Evolutionary conservation across 768 basidiomycete species (phyloP), one percentile per base, ranked within the genome.

Genomic region (Calvatia gigantea): DNA sequence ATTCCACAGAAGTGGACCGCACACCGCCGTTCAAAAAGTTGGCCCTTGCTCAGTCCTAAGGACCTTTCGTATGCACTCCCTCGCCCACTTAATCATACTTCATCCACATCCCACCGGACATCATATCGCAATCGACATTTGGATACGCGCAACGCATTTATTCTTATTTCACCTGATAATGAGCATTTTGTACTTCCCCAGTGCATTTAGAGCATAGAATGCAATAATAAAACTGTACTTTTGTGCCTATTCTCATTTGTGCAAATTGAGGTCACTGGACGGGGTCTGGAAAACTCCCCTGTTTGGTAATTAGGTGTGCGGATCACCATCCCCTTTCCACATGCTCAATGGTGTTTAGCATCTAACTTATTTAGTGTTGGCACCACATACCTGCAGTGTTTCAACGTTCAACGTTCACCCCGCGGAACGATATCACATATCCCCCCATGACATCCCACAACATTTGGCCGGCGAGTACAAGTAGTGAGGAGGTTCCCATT

Each of bases 1-100:
- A 70, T 61, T 60, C 68, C 61, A 66, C 65, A 62, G 75, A 77
- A 62, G 71, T 64, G 51, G 75, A 73, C 51, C 76, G 75, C 51
- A 84, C 81, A 37, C 88, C 88, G 45, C 86, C 86, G 2, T 64
- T 76, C 63, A 91, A 91, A 75, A 89, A 85, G 68, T 57, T 84
- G 49, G 84, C 85, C 23, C 65, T 88, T 60, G 57, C 50, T 56
- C 56, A 60, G 54, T 61, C 62, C 58, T 59, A 58, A 57, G 28
- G 23, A 28, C 31, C 45, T 29, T 31, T 50, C 1, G 33, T 37
- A 17, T 44, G 21, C 17, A 23, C 23, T 42, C 41, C n/a, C 19
- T 9, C 14, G 41, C 23, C 23, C 19, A 42, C 19, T 12, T 21
- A 37, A 11, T n/a, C 50, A 44, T 42, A 31, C 42, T 21, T 42